Percentiles rank a stretch among this genome's conserved stretches.
Conservation (phyloP, 768 basidiomycete genomes). For the Steccherinum ochraceum region DNA sequence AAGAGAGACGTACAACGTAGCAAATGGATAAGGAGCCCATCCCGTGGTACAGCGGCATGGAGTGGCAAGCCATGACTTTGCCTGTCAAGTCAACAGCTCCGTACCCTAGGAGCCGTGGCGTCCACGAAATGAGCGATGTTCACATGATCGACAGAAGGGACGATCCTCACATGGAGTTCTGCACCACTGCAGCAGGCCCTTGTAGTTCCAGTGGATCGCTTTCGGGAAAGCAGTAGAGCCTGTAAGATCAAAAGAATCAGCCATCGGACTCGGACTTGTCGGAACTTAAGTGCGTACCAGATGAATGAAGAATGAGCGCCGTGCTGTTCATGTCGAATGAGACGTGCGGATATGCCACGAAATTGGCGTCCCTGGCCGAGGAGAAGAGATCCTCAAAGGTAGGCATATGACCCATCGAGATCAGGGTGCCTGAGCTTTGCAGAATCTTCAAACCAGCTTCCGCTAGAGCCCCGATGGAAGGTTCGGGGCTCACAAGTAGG, state of each 20-base stretch:
- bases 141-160: too few species aligned
- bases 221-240: constrained; percentile 26
- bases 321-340: constrained; percentile 11
- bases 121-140: too few species aligned
- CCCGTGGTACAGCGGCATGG: constrained; percentile 27
- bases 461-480: constrained; percentile 13
- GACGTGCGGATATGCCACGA: constrained; percentile 10
- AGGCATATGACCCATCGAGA: constrained; percentile 11
- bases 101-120: too few species aligned
- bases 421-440: not conserved
- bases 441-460: constrained; percentile 5
- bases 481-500: constrained; percentile 22
- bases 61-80: constrained; percentile 20
- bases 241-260: constrained; percentile 1
- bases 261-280: not conserved
- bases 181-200: not conserved
- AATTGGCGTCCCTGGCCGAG: not conserved
- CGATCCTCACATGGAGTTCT: constrained; percentile 9
- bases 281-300: constrained; percentile 12
- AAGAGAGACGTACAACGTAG: constrained; percentile 13
- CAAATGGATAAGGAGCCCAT: constrained; percentile 23
- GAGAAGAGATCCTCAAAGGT: constrained; percentile 18
- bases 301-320: constrained; percentile 23
- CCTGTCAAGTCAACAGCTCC: constrained; percentile 18
- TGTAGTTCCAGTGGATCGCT: constrained; percentile 14